Conservation (phyloP, 495 filamentous ascomycete genomes). For the Penicillium paradoxum region DNA sequence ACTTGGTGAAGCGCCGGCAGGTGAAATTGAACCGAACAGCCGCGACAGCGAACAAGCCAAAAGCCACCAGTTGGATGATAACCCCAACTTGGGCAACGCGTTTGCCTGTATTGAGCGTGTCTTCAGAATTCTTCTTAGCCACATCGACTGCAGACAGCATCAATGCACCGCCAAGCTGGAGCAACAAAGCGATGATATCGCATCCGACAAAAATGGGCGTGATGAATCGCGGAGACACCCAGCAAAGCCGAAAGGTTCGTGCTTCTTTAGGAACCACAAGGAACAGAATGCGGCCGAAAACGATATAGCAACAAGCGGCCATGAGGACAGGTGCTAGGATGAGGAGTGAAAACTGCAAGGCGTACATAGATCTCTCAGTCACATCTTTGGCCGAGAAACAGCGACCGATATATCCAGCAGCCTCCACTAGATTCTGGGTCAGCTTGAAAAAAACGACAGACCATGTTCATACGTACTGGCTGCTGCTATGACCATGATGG, state of each 20-base stretch:
- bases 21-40: slow-evolving; percentile 36
- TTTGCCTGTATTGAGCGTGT: slow-evolving; percentile 36
- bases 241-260: slow-evolving; percentile 37
- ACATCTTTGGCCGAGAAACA: slow-evolving; percentile 31
- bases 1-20: slow-evolving; percentile 32
- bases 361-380: slow-evolving; percentile 23
- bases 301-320: slow-evolving; percentile 53
- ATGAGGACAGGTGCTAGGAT: slow-evolving; percentile 41
- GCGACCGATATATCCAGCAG: slow-evolving; percentile 40
- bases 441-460: neutral
- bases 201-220: slow-evolving; percentile 32
- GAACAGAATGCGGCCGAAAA: slow-evolving; percentile 48
- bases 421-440: slow-evolving; percentile 35
- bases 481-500: slow-evolving; percentile 40
- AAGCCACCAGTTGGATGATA: slow-evolving; percentile 37
- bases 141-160: slow-evolving; percentile 30
- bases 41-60: slow-evolving; percentile 40
- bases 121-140: slow-evolving; percentile 18
- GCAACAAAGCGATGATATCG: slow-evolving; percentile 27
- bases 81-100: slow-evolving; percentile 36
- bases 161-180: slow-evolving; percentile 30
- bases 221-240: slow-evolving; percentile 42
- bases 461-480: slow-evolving; percentile 28
- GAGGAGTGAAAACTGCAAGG: slow-evolving; percentile 36
- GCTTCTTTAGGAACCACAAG: slow-evolving; percentile 36